These are phyloP conservation scores for Yarrowia bubula DNA, from an alignment of 805 yeast genomes.

Conservation along the genomic window DNA sequence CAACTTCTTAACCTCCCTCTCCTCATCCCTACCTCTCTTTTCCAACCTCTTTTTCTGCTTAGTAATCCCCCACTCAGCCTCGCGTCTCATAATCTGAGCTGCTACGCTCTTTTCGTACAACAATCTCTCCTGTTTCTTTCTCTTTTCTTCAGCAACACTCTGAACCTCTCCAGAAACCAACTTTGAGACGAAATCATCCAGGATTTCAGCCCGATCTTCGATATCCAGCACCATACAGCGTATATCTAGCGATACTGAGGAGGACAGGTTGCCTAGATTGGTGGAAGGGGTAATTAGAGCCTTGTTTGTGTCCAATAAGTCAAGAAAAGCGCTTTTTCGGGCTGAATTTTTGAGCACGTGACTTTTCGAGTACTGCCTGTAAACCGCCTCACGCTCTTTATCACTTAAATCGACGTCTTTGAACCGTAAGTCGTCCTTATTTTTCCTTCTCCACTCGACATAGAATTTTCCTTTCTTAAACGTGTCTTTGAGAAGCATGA, in stretches of 20 bases:
- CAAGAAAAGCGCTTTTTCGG: constrained; percentile 31
- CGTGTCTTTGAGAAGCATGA: constrained; percentile 36
- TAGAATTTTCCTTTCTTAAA: constrained; percentile 38
- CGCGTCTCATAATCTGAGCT: neutral
- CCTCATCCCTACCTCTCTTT: neutral
- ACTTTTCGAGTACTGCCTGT: constrained; percentile 39
- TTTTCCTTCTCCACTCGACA: constrained; percentile 44
- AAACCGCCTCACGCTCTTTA: constrained; percentile 42
- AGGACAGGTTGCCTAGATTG: neutral
- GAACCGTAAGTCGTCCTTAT: constrained; percentile 37
- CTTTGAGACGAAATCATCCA: neutral
- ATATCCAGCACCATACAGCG: neutral
- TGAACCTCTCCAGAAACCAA: neutral
- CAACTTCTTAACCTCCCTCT: neutral
- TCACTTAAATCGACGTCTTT: constrained; percentile 37
- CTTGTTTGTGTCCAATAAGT: constrained; percentile 19
- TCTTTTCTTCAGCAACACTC: neutral
- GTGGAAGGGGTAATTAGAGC: neutral
- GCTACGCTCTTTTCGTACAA: constrained; percentile 11
- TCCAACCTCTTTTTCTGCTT: constrained; percentile 8
- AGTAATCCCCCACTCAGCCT: neutral
- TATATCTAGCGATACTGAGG: neutral
- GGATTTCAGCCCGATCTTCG: neutral
- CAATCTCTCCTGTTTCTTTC: neutral
- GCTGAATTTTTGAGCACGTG: constrained; percentile 31